Conservation (phyloP, 2,329 filamentous ascomycete genomes). For the Aspergillus sp. region DNA sequence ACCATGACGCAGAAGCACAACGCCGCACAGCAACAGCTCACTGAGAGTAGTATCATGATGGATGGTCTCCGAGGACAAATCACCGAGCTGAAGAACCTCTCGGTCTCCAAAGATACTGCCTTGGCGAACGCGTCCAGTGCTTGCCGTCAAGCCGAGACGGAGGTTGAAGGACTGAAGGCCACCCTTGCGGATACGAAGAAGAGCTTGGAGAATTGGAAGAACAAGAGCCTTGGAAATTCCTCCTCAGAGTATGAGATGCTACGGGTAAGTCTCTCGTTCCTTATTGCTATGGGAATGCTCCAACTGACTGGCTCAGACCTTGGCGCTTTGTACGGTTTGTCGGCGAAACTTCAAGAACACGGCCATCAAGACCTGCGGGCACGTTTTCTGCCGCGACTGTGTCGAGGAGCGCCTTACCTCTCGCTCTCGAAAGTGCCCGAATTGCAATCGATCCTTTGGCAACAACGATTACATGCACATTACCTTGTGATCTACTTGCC, state of each 20-base stretch:
- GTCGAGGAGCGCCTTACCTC: slow-evolving; percentile 86
- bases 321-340: slow-evolving; percentile 89
- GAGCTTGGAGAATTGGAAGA: slow-evolving; percentile 81
- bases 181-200: slow-evolving; percentile 76
- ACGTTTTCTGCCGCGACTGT: slow-evolving; percentile 88
- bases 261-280: slow-evolving; percentile 60
- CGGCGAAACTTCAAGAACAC: slow-evolving; percentile 93
- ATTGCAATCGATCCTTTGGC: slow-evolving; percentile 89
- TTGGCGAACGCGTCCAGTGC: slow-evolving; percentile 62
- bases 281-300: neutral
- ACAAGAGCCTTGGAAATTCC: slow-evolving; percentile 75
- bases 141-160: slow-evolving; percentile 61
- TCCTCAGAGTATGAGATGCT: slow-evolving; percentile 82
- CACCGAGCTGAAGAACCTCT: slow-evolving; percentile 68
- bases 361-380: slow-evolving; percentile 87
- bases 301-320: slow-evolving; percentile 49
- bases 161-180: slow-evolving; percentile 75
- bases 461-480: slow-evolving; percentile 79
- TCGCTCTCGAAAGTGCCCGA: slow-evolving; percentile 91
- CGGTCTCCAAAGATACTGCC: slow-evolving; percentile 73
- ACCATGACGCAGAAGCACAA: slow-evolving; percentile 69
- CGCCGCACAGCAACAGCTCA: slow-evolving; percentile 67
- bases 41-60: slow-evolving; percentile 66
- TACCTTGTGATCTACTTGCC: slow-evolving; percentile 37
- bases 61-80: slow-evolving; percentile 76